Percentiles rank a stretch among this genome's conserved stretches.
Conservation (phyloP, 2,329 filamentous ascomycete species). For the Ascochyta rabiei region DNA sequence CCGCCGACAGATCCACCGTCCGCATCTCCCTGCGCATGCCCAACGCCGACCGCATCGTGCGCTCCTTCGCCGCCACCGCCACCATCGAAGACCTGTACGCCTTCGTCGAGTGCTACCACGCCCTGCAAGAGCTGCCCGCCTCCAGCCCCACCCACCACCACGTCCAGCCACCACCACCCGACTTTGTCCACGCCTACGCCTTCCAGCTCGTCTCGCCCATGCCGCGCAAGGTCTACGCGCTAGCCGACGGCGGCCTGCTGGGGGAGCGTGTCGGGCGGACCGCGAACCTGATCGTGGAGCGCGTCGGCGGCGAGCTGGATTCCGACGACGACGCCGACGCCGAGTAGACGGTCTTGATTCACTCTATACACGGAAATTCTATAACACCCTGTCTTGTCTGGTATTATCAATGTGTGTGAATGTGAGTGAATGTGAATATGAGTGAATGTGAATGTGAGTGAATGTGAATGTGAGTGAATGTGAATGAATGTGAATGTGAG, state of each 20-base stretch:
- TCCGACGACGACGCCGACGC: slow-evolving; percentile 50
- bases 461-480: too few species aligned
- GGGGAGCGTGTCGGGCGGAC: slow-evolving; percentile 77
- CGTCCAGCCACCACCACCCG: slow-evolving; percentile 59
- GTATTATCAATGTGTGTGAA: too few species aligned
- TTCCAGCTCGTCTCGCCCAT: slow-evolving; percentile 87
- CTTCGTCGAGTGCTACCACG: slow-evolving; percentile 83
- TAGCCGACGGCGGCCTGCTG: slow-evolving; percentile 70
- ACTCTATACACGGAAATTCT: too few species aligned
- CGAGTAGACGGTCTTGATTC: too few species aligned
- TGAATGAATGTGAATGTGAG: too few species aligned
- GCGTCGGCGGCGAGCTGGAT: slow-evolving; percentile 62
- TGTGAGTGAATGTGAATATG: too few species aligned
- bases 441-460: too few species aligned
- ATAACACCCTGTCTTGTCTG: too few species aligned
- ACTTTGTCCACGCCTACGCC: slow-evolving; percentile 80
- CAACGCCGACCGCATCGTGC: slow-evolving; percentile 75
- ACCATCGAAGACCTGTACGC: slow-evolving; percentile 90
- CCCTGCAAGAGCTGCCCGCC: not conserved
- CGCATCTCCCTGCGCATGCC: slow-evolving; percentile 69
- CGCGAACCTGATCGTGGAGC: slow-evolving; percentile 89
- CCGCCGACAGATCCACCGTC: slow-evolving; percentile 70
- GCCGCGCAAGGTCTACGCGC: slow-evolving; percentile 79
- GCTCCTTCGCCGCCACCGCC: slow-evolving; percentile 73
- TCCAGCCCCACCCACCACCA: too few species aligned